Conservation (phyloP, 2,329 filamentous ascomycete genomes). For the Tolypocladium endophyticum region DNA sequence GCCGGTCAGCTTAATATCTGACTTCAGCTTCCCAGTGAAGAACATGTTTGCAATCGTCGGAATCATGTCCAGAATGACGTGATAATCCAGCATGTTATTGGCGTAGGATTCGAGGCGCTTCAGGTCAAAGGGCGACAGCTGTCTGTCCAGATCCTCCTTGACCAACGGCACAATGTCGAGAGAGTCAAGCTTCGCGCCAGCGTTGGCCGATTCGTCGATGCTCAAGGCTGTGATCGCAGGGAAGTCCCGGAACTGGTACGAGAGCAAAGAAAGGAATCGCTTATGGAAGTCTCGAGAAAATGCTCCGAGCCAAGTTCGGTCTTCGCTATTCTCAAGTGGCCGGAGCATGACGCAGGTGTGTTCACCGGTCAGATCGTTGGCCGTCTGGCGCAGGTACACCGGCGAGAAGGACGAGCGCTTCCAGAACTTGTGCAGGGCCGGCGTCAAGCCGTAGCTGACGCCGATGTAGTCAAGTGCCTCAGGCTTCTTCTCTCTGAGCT, state of each 20-base stretch:
- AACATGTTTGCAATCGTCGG: constrained; percentile 74
- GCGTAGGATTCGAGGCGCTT: constrained; percentile 93
- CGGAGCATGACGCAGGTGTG: constrained; percentile 97
- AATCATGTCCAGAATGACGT: constrained; percentile 88
- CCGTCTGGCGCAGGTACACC: constrained; percentile 87
- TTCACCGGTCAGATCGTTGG: constrained; percentile 93
- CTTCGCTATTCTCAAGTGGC: constrained; percentile 57
- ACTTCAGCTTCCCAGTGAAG: constrained; percentile 67
- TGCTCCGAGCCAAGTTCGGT: constrained; percentile 76
- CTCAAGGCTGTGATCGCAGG: constrained; percentile 67
- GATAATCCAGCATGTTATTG: constrained; percentile 95
- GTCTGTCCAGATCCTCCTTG: constrained; percentile 65
- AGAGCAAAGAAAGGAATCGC: constrained; percentile 81
- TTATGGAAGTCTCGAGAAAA: constrained; percentile 90
- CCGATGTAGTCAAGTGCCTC: constrained; percentile 83
- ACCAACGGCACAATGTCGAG: constrained; percentile 43
- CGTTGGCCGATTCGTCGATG: constrained; percentile 75
- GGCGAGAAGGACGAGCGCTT: constrained; percentile 78
- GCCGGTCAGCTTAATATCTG: constrained; percentile 60
- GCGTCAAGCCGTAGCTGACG: constrained; percentile 88
- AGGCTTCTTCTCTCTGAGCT: constrained; percentile 72
- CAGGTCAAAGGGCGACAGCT: constrained; percentile 84
- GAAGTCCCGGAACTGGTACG: constrained; percentile 86
- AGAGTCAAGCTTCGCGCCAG: constrained; percentile 56
- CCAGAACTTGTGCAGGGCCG: constrained; percentile 90